Conservation (phyloP, 2,329 filamentous ascomycete genomes). For the Periglandula ipomoeae region DNA sequence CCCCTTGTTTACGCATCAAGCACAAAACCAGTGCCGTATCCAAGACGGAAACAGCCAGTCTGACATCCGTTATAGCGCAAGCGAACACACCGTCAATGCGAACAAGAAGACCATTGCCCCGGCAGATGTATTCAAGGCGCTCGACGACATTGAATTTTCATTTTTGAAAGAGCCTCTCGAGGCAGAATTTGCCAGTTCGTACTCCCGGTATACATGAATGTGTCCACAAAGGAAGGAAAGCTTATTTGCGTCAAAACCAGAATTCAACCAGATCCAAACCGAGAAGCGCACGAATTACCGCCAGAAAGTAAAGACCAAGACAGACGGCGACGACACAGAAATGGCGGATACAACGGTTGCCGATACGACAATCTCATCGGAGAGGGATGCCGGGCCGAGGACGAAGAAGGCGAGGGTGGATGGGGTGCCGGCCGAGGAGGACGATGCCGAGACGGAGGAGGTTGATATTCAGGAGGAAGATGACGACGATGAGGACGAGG, state of each 20-base stretch:
- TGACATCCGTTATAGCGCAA: constrained; percentile 62
- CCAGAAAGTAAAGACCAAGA: constrained; percentile 58
- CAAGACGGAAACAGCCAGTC: no score
- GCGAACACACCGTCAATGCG: constrained; percentile 56
- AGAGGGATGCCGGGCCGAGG: constrained; percentile 24
- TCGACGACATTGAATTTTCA: constrained; percentile 69
- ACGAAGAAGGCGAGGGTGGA: constrained; percentile 37
- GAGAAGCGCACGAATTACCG: constrained; percentile 68
- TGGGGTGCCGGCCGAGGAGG: constrained; percentile 6
- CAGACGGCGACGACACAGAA: constrained; percentile 24
- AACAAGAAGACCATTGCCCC: constrained; percentile 73
- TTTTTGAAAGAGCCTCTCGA: constrained; percentile 62
- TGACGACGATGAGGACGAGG: constrained; percentile 33
- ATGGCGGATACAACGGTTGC: constrained; percentile 32
- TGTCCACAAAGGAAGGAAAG: neutral
- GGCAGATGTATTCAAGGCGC: constrained; percentile 64
- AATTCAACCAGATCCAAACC: constrained; percentile 64
- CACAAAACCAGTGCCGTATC: no score
- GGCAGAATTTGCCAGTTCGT: constrained; percentile 65
- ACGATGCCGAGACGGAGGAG: constrained; percentile 19
- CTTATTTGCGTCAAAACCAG: constrained; percentile 25
- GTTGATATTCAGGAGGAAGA: constrained; percentile 37
- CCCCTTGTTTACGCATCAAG: no score
- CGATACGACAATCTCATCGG: constrained; percentile 19
- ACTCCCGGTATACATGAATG: no score